A percentile compares a stretch with the other conserved stretches of the same genome.
Conservation (phyloP, 306 rosid species). For the Pterocarpus santalinus region DNA sequence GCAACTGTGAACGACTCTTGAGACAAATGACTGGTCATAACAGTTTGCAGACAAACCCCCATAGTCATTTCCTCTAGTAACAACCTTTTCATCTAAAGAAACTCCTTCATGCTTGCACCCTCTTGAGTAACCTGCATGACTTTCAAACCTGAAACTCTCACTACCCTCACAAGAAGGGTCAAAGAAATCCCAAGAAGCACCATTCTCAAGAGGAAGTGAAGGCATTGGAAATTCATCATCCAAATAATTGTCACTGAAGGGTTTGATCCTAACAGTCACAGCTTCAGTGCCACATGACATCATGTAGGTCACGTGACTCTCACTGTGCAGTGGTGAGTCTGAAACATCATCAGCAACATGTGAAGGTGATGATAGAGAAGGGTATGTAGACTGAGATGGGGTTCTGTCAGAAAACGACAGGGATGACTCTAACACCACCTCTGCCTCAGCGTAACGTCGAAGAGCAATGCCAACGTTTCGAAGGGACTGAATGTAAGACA, state of each 20-base stretch:
- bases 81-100: not conserved
- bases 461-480: conserved; percentile 76
- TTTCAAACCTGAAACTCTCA: conserved; percentile 77
- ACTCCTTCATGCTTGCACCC: not conserved
- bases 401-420: conserved; percentile 81
- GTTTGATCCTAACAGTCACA: conserved; percentile 65
- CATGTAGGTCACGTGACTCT: conserved; percentile 73
- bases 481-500: conserved; percentile 79
- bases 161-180: conserved; percentile 62
- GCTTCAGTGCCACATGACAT: conserved; percentile 62
- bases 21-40: conserved; percentile 19
- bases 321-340: conserved; percentile 74
- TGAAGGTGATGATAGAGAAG: conserved; percentile 63
- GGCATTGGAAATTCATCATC: conserved; percentile 70
- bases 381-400: conserved; percentile 86
- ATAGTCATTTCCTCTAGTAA: conserved; percentile 10
- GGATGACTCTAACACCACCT: conserved; percentile 75
- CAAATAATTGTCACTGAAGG: conserved; percentile 48
- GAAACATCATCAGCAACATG: conserved; percentile 65
- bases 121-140: conserved; percentile 18
- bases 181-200: conserved; percentile 92
- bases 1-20: conserved; percentile 17
- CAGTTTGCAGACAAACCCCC: not conserved
- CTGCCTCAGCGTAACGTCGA: conserved; percentile 86
- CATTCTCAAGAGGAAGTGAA: conserved; percentile 65